These are phyloP conservation scores for Chimonanthus praecox DNA, from an alignment of 164 flowering plant species.

Conservation along the genomic window DNA sequence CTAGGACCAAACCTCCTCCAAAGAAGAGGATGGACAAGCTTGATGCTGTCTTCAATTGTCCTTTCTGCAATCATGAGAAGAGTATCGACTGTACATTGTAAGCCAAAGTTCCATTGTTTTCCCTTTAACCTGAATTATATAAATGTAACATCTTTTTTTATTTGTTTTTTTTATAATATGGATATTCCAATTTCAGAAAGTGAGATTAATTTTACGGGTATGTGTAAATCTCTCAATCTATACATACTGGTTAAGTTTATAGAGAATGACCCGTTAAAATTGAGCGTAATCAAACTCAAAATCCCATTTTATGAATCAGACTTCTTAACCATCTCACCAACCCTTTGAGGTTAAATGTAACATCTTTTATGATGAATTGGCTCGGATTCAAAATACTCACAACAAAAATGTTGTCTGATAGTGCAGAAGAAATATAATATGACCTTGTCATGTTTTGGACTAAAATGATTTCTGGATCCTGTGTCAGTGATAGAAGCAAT, in stretches of 20 bases:
- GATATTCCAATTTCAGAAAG: too few species aligned
- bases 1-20: constrained; percentile 50
- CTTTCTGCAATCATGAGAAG: constrained; percentile 56
- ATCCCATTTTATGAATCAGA: too few species aligned
- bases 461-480: neutral
- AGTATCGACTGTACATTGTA: constrained; percentile 79
- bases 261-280: too few species aligned
- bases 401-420: neutral
- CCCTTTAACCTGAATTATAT: neutral
- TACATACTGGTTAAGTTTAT: too few species aligned
- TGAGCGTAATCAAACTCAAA: too few species aligned
- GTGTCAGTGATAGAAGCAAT: constrained; percentile 47
- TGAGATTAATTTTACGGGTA: too few species aligned
- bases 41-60: constrained; percentile 81
- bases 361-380: neutral
- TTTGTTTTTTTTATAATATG: neutral
- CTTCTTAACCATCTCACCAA: neutral
- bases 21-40: constrained; percentile 80
- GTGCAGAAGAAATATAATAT: neutral
- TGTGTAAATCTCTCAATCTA: too few species aligned
- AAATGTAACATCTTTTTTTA: neutral
- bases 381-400: neutral
- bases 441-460: neutral
- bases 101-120: constrained; percentile 10
- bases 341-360: too few species aligned